phyloP scores from a whole-genome alignment of 2,329 filamentous ascomycete genomes.

The Dissoconium aciculare region DNA sequence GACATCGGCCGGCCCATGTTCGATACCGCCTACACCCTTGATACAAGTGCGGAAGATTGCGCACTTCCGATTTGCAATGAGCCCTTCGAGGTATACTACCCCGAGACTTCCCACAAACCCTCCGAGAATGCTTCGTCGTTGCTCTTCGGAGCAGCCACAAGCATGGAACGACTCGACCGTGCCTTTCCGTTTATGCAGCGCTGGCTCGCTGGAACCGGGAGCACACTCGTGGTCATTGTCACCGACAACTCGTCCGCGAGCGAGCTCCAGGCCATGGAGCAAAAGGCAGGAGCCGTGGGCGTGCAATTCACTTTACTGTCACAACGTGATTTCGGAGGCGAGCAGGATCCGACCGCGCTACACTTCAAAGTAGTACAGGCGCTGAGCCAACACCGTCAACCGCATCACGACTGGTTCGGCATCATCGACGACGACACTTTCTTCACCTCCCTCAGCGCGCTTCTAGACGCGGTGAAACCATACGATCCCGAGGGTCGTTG shows the following conservation, averaged over 20 bases:
- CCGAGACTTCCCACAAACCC: no score
- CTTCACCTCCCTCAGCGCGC: constrained; percentile 7
- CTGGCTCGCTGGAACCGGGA: neutral
- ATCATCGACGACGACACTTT: constrained; percentile 13
- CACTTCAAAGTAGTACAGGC: neutral
- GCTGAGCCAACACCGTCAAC: neutral
- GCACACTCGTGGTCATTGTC: neutral
- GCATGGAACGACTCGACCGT: neutral
- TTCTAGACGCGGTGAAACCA: constrained; percentile 6
- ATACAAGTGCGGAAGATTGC: constrained; percentile 9
- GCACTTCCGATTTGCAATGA: no score
- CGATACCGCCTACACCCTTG: constrained; percentile 1
- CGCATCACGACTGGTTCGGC: constrained; percentile 7
- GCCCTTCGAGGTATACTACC: no score
- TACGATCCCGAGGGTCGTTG: constrained; percentile 5
- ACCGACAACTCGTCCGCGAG: neutral
- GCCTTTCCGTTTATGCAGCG: neutral
- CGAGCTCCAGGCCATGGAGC: neutral
- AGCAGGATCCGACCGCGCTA: neutral
- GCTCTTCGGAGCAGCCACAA: neutral
- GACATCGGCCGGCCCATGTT: constrained; percentile 6
- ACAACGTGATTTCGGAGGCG: neutral
- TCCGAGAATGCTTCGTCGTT: no score
- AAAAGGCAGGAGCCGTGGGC: neutral
- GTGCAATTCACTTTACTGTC: neutral